Percentiles rank a stretch among this genome's conserved stretches.
phyloP scores from a whole-genome alignment of 1,284 basidiomycete species.

The Cryptococcus sp. region DNA sequence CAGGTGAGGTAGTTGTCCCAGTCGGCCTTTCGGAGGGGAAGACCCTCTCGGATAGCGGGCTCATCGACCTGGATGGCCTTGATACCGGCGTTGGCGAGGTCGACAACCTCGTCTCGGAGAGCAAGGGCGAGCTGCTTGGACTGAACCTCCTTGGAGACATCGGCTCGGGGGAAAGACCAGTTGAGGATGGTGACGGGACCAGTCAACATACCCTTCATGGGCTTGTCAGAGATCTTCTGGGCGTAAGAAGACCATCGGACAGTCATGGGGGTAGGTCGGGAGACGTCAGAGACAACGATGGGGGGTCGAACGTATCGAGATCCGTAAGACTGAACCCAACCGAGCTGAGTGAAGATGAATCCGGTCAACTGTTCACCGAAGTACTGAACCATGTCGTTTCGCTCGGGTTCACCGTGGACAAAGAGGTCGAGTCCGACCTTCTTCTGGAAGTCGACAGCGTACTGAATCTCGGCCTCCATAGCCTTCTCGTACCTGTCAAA shows the following conservation, averaged over 20 bases:
- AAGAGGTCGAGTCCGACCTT: conserved; percentile 92
- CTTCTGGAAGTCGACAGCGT: conserved; percentile 95
- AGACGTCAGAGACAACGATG: conserved; percentile 97
- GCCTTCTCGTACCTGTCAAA: conserved; percentile 77
- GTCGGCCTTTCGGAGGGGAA: conserved; percentile 88
- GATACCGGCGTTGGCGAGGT: conserved; percentile 97
- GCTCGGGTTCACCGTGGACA: conserved; percentile 98
- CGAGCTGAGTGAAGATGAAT: conserved; percentile 83
- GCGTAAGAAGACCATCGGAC: conserved; percentile 97
- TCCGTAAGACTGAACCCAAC: conserved; percentile 93
- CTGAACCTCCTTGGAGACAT: conserved; percentile 93
- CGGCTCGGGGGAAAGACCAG: conserved; percentile 99
- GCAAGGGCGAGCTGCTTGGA: conserved; percentile 98
- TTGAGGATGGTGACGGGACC: conserved; percentile 97
- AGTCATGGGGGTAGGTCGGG: conserved; percentile 88
- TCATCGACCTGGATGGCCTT: conserved; percentile 99
- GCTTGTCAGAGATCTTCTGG: conserved; percentile 86
- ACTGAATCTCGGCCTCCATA: conserved; percentile 97
- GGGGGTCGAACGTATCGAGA: conserved; percentile 95
- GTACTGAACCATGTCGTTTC: conserved; percentile 99
- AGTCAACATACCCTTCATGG: conserved; percentile 99
- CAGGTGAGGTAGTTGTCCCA: conserved; percentile 93
- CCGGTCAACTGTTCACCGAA: conserved; percentile 96
- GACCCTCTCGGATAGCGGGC: conserved; percentile 96
- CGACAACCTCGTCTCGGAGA: conserved; percentile 95